Percentiles rank a stretch among this genome's conserved stretches.
Evolutionary conservation across 139 green algal species (phyloP).

Genomic region (Coelastrella sp.): DNA sequence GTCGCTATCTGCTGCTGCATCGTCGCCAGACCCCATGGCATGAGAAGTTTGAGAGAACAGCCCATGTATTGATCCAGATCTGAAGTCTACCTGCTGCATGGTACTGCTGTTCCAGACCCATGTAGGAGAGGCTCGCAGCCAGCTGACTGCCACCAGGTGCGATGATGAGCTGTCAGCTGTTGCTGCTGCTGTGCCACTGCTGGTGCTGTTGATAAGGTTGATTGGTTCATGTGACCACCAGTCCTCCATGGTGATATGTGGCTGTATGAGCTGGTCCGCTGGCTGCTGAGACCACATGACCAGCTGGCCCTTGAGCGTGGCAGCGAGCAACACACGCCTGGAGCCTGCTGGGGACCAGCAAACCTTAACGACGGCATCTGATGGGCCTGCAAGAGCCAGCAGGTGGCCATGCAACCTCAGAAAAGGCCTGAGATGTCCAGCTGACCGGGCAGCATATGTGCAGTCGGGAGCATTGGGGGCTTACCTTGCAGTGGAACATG

Average conservation of each 20-base stretch:
- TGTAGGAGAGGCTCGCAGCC: not conserved
- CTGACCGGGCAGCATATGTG: not conserved
- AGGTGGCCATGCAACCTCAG: no score
- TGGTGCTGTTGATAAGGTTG: not conserved
- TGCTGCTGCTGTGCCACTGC: slow-evolving; percentile 11
- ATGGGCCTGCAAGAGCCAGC: not conserved
- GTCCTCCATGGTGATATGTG: slow-evolving; percentile 25
- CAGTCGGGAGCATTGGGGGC: not conserved
- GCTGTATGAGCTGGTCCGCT: not conserved
- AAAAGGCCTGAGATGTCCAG: no score
- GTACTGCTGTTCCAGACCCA: not conserved
- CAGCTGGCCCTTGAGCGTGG: not conserved
- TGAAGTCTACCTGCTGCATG: slow-evolving; percentile 28
- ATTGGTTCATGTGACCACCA: slow-evolving; percentile 24
- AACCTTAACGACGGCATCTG: slow-evolving; percentile 6
- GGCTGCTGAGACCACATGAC: slow-evolving; percentile 14
- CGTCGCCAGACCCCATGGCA: not conserved
- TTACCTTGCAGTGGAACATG: slow-evolving; percentile 37
- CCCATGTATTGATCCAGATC: not conserved
- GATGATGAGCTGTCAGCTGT: not conserved
- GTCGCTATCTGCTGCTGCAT: slow-evolving; percentile 5
- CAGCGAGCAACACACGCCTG: slow-evolving; percentile 28
- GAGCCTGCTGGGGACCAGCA: slow-evolving; percentile 31
- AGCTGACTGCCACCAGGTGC: not conserved
- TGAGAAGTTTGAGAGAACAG: not conserved